Base-by-base conservation (phyloP, 148 eudicot genomes). In the Cornus kousa region DNA sequence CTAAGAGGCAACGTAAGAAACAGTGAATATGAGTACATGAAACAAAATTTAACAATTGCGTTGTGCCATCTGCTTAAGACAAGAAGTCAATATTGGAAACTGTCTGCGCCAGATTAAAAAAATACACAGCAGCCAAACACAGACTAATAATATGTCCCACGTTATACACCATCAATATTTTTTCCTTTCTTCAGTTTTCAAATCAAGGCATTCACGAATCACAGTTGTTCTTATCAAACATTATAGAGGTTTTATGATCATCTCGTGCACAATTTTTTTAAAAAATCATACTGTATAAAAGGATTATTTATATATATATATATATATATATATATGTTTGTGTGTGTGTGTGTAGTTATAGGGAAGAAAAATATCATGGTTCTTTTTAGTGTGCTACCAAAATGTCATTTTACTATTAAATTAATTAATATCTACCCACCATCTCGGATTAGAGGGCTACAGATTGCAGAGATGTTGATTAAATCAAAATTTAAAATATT, bases 11-110 rank as follows among this genome's bases (percentile, higher is more conserved):
- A 35, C 37, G 1, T 35, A 35, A 35, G 5, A 35, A 35, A 35
- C 3, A 35, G 37, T 35, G 37, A 35, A 35, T 35, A 35, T 35
- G 37, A 35, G 37, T 35, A 35, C 5, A 35, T 35, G 37, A 48
- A 48, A 48, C 2, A 48, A 48, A 48, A 48, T 24, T 28, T 2
- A 31, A 31, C 35, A 9, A 28, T 67, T 28, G 16, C 39, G 3
- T 70, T 37, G 8, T 39, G 53, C 55, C 24, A 22, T 20, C 73
- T 50, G 32, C 31, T 31, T 2, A 9, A 3, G 76, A 73, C 64
- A 55, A 57, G 48, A 32, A 60, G 77, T 74, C 77, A 74, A 74
- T 35, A 59, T 33, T 74, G 77, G 68, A 35, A 35, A 33, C 17
- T 74, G 33, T 28, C 28, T 73, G 5, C 17, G 31, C 35, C 28